Base-by-base conservation (phyloP, 768 basidiomycete genomes). In the Hypsizygus marmoreus region DNA sequence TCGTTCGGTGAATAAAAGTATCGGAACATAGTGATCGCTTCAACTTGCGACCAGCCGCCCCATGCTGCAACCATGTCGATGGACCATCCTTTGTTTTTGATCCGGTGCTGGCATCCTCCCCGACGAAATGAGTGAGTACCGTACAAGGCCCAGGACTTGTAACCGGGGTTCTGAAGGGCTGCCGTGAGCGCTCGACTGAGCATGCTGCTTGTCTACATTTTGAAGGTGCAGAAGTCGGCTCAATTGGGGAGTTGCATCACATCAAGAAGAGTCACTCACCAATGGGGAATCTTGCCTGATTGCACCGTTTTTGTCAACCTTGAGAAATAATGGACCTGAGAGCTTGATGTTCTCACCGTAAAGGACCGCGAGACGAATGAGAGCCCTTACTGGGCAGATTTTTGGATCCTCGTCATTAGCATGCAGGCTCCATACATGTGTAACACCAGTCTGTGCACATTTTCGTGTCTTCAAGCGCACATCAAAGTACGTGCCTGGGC, bases 11-110 rank as follows among this genome's bases (percentile, higher is more conserved):
- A 44, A 35, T 44, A 45, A 28, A 45, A 45, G 19, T 45, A 45
- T 3, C 25, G 33, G 26, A 45, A 45, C 33, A 45, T 45, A 20
- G 41, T 29, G 37, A 48, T 32, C 25, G 51, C 54, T 40, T 55
- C 51, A 17, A 58, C 36, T 36, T 53, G 49, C 14, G 53, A 59
- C 55, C 56, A 58, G 7, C 56, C 54, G 22, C 54, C 54, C 56
- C 54, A 58, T 6, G 47, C 47, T 22, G 56, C 54, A 29, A 54
- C 49, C 53, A 50, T 53, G 29, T 34, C 46, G 19, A 48, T 34
- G 12, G 50, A 12, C 38, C 50, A 55, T 13, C 30, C 22, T 24
- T 49, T 44, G 22, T 40, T 28, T 28, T 43, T 39, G 28, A 53
- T 29, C 8, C 50, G 42, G 28, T 58, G 41, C 49, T 58, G 56